Base-by-base conservation (phyloP, 148 eudicot species). In the Rhododendron griersonianum region DNA sequence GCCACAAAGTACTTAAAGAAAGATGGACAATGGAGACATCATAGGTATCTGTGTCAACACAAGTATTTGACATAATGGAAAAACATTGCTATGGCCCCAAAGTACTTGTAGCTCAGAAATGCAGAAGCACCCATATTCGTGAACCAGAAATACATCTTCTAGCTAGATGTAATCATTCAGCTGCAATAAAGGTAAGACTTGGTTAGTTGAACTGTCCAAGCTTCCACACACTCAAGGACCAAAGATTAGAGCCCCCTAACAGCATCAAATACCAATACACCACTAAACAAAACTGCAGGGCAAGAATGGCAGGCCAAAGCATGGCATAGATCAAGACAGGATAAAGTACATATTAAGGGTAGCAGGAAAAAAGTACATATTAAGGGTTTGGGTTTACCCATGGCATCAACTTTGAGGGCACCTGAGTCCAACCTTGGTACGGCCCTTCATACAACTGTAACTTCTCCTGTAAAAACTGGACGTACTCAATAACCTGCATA, bases 401-500 rank as follows among this genome's bases (percentile, higher is more conserved):
- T 81, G 98, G 95, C 78, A 88, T 89, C 90, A 91, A 86, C 81
- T 96, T 94, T 82, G 95, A 25, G 37, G 94, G 90, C 87, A 95
- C 99, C 37, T 89, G 89, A 91, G 88, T 86, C 96, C 98, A 95
- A 84, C 91, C 91, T 90, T 89, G 95, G 88, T 89, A 92, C 65
- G 98, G 78, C 19, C 94, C 96, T 88, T 96, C 99, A 78, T 94
- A 95, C 76, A 91, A 75, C 88, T 92, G 93, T 83, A 96, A 53
- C 89, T 90, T 95, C 79, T 94, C 98, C 77, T 96, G 96, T 84
- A 96, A 89, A 88, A 89, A 95, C 84, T 92, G 98, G 71, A 96
- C 86, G 92, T 96, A 95, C 87, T 96, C 91, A 86, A 96, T 96
- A 30, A 95, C 98, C 98, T 96, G 93, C 90, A 91, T 7, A 75